phyloP scores from a whole-genome alignment of 805 yeast genomes.

The Tetrapisispora iriomotensis region DNA sequence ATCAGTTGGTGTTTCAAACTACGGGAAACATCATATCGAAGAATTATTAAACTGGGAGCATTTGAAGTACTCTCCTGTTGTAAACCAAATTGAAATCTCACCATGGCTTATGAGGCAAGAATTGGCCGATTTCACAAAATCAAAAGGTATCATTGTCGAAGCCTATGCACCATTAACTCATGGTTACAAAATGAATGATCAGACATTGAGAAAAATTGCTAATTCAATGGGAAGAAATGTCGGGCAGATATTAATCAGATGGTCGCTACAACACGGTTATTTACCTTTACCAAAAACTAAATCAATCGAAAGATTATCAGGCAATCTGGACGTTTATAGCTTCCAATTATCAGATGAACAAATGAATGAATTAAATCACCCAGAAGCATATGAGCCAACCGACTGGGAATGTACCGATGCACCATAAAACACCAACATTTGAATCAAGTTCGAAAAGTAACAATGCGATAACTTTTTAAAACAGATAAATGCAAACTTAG shows the following conservation, averaged over 20 bases:
- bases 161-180: constrained; percentile 75
- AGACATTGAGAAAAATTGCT: constrained; percentile 41
- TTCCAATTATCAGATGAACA: constrained; percentile 39
- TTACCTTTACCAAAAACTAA: constrained; percentile 63
- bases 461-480: background rate
- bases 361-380: constrained; percentile 35
- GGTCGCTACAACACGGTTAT: constrained; percentile 66
- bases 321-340: constrained; percentile 46
- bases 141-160: constrained; percentile 50
- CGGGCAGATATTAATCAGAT: constrained; percentile 58
- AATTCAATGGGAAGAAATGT: constrained; percentile 39
- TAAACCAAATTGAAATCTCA: constrained; percentile 74
- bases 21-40: constrained; percentile 47
- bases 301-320: constrained; percentile 39
- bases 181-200: constrained; percentile 49
- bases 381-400: constrained; percentile 56
- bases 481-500: background rate
- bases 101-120: constrained; percentile 71
- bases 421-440: constrained; percentile 26
- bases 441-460: background rate
- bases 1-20: constrained; percentile 74
- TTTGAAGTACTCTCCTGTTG: constrained; percentile 50
- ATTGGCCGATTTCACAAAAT: constrained; percentile 49
- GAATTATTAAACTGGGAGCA: constrained; percentile 52
- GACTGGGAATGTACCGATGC: constrained; percentile 69